A percentile compares a stretch with the other conserved stretches of the same genome.
Evolutionary conservation across 495 filamentous ascomycete genomes (phyloP).

Genomic region (Podospora tetraspora): DNA sequence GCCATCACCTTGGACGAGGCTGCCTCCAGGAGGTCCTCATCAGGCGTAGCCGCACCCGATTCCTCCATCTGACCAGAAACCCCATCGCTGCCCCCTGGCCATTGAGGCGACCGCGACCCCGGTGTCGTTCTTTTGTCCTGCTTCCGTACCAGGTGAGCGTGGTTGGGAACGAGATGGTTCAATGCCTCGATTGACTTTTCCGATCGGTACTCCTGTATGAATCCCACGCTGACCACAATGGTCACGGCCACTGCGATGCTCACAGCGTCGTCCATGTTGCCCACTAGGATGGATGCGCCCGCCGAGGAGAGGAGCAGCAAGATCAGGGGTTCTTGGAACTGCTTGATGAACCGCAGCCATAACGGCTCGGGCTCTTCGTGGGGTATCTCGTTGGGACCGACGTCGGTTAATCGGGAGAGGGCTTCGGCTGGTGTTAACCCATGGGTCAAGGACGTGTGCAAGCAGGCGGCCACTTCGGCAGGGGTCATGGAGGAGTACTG

Average conservation of each 20-base stretch:
- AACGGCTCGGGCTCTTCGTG: slow-evolving; percentile 89
- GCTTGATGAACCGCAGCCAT: slow-evolving; percentile 90
- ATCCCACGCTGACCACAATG: slow-evolving; percentile 94
- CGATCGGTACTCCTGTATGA: slow-evolving; percentile 95
- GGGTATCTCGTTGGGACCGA: slow-evolving; percentile 92
- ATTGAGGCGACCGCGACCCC: slow-evolving; percentile 34
- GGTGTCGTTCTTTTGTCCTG: slow-evolving; percentile 28
- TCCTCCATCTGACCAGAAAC: slow-evolving; percentile 22
- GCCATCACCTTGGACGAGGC: slow-evolving; percentile 80
- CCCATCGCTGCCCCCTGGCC: slow-evolving; percentile 38
- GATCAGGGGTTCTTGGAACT: slow-evolving; percentile 90
- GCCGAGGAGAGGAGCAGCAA: slow-evolving; percentile 89
- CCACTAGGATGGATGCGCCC: slow-evolving; percentile 82
- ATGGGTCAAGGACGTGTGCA: slow-evolving; percentile 75
- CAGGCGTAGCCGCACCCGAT: slow-evolving; percentile 35
- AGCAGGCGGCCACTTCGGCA: slow-evolving; percentile 68
- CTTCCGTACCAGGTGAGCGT: slow-evolving; percentile 81
- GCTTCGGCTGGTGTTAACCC: slow-evolving; percentile 80
- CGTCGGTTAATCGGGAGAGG: slow-evolving; percentile 64
- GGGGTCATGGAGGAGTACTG: slow-evolving; percentile 57
- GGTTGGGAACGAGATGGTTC: slow-evolving; percentile 87
- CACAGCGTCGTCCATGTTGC: slow-evolving; percentile 91
- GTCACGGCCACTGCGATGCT: slow-evolving; percentile 93
- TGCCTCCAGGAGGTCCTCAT: slow-evolving; percentile 57
- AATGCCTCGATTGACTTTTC: slow-evolving; percentile 96